These are phyloP conservation scores for Yarrowia osloensis DNA, from an alignment of 805 yeast genomes.

Conservation along the genomic window DNA sequence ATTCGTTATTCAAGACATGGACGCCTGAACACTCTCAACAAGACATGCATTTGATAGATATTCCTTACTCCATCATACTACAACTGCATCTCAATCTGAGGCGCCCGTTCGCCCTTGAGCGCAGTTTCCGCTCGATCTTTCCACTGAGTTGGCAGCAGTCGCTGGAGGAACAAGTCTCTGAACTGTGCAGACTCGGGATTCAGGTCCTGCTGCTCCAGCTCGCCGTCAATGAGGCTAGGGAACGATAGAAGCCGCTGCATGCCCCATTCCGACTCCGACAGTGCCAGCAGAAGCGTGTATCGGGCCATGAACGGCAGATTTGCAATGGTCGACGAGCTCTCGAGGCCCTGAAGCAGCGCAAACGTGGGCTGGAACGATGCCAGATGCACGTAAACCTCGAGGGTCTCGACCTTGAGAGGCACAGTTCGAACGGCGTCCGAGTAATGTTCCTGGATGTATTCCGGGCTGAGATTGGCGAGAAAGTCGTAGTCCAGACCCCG, in stretches of 20 bases:
- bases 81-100: constrained; percentile 20
- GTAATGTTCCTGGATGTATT: constrained; percentile 4
- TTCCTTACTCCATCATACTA: no score
- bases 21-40: no score
- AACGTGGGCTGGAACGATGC: not conserved
- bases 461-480: not conserved
- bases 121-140: constrained; percentile 8
- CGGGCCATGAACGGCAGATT: constrained; percentile 15
- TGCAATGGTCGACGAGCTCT: not conserved
- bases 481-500: constrained; percentile 9
- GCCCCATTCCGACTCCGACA: constrained; percentile 7
- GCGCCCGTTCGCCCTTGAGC: not conserved
- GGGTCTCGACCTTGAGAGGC: constrained; percentile 3
- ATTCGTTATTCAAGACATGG: no score
- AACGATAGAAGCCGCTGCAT: not conserved
- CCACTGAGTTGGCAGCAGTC: constrained; percentile 1
- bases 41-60: no score
- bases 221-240: constrained; percentile 14
- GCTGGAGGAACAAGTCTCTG: not conserved
- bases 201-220: constrained; percentile 11
- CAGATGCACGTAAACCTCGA: not conserved
- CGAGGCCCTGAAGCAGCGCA: not conserved
- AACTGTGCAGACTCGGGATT: constrained; percentile 1
- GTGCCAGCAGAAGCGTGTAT: constrained; percentile 1
- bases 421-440: not conserved